Evolutionary conservation across 352 stramenopile genomes (phyloP).

Genomic region (Phytophthora melonis): DNA sequence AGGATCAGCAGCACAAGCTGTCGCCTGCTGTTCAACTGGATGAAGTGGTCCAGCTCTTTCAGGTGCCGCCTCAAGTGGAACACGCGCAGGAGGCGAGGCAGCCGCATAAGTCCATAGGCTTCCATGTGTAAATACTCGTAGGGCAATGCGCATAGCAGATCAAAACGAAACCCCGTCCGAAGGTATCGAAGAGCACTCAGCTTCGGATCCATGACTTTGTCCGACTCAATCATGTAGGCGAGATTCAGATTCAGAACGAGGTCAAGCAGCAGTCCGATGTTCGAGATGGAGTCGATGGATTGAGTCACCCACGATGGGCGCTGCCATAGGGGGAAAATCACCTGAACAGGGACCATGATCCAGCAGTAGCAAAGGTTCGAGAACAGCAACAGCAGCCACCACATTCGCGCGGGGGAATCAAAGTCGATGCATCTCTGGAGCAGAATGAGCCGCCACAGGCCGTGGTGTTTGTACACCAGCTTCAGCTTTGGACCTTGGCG

Average conservation of each 20-base stretch:
- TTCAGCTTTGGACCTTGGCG: neutral
- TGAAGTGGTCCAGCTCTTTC: neutral
- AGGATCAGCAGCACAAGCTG: neutral
- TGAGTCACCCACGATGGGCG: neutral
- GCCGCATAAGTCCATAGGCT: neutral
- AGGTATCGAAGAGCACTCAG: neutral
- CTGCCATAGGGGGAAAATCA: conserved; percentile 1
- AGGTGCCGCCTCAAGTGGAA: neutral
- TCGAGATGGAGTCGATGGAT: conserved; percentile 1
- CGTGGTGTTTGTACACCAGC: neutral
- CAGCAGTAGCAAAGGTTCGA: conserved; percentile 1
- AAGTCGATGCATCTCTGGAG: neutral
- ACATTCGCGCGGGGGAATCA: neutral
- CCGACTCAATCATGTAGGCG: neutral
- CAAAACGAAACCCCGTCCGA: neutral
- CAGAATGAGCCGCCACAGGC: neutral
- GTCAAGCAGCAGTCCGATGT: neutral
- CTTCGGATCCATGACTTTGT: neutral
- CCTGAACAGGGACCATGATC: neutral
- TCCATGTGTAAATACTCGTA: neutral
- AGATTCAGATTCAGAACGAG: neutral
- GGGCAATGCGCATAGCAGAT: neutral
- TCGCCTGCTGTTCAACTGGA: neutral
- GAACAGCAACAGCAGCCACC: neutral
- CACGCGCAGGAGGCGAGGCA: neutral